Evolutionary conservation across 2,329 filamentous ascomycete genomes (phyloP).

Genomic region (Exutisphaerella laricina): DNA sequence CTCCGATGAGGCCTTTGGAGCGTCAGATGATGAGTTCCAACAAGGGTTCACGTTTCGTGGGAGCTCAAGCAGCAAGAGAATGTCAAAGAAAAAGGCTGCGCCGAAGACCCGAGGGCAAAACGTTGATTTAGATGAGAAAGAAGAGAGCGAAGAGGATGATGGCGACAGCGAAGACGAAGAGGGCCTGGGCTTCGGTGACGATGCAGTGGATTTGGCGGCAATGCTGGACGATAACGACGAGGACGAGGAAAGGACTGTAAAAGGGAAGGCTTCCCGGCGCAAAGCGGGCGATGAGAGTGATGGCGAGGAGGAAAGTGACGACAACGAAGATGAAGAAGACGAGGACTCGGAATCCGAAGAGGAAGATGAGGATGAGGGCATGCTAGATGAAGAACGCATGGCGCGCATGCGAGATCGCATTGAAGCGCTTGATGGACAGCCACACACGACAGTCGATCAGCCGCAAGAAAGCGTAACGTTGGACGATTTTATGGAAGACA

Average conservation of each 20-base stretch:
- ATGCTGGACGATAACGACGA: constrained; percentile 54
- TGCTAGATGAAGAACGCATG: constrained; percentile 58
- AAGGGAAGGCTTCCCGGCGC: too few relatives aligned
- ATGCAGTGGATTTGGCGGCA: constrained; percentile 58
- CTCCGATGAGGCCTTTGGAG: constrained; percentile 78
- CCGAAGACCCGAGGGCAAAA: constrained; percentile 36
- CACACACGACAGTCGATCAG: constrained; percentile 17
- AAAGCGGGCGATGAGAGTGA: constrained; percentile 24
- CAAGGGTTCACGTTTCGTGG: constrained; percentile 67
- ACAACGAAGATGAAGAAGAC: constrained; percentile 53
- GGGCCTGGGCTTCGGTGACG: constrained; percentile 48
- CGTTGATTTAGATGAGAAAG: constrained; percentile 48
- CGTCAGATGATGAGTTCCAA: constrained; percentile 81
- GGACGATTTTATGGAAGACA: constrained; percentile 58
- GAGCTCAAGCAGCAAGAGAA: constrained; percentile 48
- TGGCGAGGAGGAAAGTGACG: constrained; percentile 36
- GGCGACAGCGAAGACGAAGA: constrained; percentile 50
- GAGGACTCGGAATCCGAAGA: constrained; percentile 39
- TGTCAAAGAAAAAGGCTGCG: constrained; percentile 38
- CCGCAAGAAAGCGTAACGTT: constrained; percentile 43
- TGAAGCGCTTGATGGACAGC: constrained; percentile 44
- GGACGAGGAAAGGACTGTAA: constrained; percentile 40
- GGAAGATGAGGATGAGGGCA: constrained; percentile 43
- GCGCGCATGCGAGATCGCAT: constrained; percentile 48
- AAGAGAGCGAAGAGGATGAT: constrained; percentile 38